phyloP scores from a whole-genome alignment of 2,329 filamentous ascomycete genomes.

The Raffaelea deltoideospora region DNA sequence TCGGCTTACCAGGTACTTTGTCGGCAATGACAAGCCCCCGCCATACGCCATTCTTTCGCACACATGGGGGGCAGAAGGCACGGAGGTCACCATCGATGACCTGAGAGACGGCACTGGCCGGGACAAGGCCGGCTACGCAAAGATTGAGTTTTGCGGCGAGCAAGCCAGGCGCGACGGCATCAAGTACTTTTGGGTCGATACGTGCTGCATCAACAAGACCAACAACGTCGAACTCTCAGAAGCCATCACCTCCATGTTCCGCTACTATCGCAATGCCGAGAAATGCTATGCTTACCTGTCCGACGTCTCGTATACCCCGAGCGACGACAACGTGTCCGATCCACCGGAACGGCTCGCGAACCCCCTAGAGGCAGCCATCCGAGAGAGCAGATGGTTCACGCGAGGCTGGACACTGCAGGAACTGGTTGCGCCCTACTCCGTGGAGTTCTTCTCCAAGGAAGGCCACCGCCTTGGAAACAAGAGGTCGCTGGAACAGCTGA shows the following conservation, averaged over 20 bases:
- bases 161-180: not conserved
- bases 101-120: not conserved
- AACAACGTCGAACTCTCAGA: conserved; percentile 3
- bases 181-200: conserved; percentile 3
- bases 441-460: conserved; percentile 9
- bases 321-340: too few species aligned
- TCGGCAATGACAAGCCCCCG: too few species aligned
- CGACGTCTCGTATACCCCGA: too few species aligned
- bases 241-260: conserved; percentile 6
- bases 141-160: not conserved
- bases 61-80: conserved; percentile 1
- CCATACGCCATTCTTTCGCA: conserved; percentile 7
- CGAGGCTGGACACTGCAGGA: conserved; percentile 7
- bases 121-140: not conserved
- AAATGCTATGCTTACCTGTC: conserved; percentile 4
- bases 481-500: too few species aligned
- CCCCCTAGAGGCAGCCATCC: too few species aligned
- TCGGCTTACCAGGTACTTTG: too few species aligned
- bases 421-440: conserved; percentile 11
- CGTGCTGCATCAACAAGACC: conserved; percentile 6
- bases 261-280: conserved; percentile 1
- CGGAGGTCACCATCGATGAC: conserved; percentile 1
- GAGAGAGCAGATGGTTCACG: conserved; percentile 5
- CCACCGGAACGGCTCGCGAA: too few species aligned
- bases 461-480: too few species aligned